A percentile compares a stretch with the other conserved stretches of the same genome.
These are phyloP conservation scores for Pelomyxa schiedti DNA, from an alignment of 78 protist genomes.

Conservation along the genomic window DNA sequence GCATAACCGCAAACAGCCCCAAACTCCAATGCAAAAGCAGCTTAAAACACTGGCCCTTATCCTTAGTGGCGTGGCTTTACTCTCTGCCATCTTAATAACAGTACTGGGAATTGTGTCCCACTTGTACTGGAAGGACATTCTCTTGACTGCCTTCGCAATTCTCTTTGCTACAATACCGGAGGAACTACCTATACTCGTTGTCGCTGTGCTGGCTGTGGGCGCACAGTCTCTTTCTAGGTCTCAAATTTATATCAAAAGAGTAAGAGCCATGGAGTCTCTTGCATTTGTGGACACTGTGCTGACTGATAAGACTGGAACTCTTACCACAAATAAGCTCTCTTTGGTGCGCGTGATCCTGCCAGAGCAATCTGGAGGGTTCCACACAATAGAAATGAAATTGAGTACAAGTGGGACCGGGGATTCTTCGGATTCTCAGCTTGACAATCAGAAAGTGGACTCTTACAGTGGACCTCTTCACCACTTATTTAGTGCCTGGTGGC, in stretches of 20 bases:
- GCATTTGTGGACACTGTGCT: background rate
- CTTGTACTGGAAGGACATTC: background rate
- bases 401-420: background rate
- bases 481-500: background rate
- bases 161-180: background rate
- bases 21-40: background rate
- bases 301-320: constrained; percentile 6
- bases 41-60: background rate
- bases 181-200: background rate
- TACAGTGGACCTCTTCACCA: background rate
- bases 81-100: background rate
- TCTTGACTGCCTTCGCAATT: background rate
- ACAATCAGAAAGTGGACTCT: background rate
- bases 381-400: background rate
- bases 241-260: background rate
- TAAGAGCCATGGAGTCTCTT: background rate
- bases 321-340: background rate
- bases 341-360: background rate
- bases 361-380: background rate
- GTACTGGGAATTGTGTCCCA: background rate
- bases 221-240: background rate
- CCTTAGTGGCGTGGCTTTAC: background rate
- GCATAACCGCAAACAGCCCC: background rate
- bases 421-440: background rate
- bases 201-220: background rate